Percentiles rank a stretch among this genome's conserved stretches.
Evolutionary conservation across 2,329 filamentous ascomycete species (phyloP).

Genomic region (Pestalotiopsis sp.): DNA sequence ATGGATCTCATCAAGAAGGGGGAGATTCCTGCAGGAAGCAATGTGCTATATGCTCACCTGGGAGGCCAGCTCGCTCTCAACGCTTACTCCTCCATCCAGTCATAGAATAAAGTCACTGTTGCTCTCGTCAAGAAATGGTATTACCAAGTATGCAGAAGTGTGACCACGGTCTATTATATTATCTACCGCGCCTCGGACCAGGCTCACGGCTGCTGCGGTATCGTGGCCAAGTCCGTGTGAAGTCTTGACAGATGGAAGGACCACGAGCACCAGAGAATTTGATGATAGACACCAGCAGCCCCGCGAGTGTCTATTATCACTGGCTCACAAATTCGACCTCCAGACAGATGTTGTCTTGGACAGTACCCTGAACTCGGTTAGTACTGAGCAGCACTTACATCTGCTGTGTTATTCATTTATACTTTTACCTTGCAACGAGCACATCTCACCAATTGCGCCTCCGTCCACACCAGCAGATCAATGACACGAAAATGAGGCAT

Average conservation of each 20-base stretch:
- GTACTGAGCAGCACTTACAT: not conserved
- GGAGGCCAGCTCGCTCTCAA: slow-evolving; percentile 72
- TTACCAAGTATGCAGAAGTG: too few species aligned
- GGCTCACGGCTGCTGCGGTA: too few species aligned
- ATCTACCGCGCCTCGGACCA: too few species aligned
- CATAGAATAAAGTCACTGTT: slow-evolving; percentile 1
- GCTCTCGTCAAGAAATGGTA: not conserved
- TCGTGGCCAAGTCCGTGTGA: too few species aligned
- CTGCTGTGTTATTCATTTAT: not conserved
- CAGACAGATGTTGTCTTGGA: too few species aligned
- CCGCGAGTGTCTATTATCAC: too few species aligned
- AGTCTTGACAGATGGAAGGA: too few species aligned
- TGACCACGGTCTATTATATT: too few species aligned
- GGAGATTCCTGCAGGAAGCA: slow-evolving; percentile 59
- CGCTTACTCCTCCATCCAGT: slow-evolving; percentile 58
- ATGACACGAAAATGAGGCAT: not conserved
- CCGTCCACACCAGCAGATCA: slow-evolving; percentile 5
- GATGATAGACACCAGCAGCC: too few species aligned
- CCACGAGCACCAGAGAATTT: too few species aligned
- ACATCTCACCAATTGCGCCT: slow-evolving; percentile 1
- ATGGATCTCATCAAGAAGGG: slow-evolving; percentile 65
- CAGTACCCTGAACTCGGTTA: not conserved
- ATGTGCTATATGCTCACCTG: slow-evolving; percentile 71
- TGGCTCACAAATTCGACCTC: too few species aligned
- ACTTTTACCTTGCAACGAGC: not conserved